A percentile compares a stretch with the other conserved stretches of the same genome.
These are phyloP conservation scores for Neoarthrinium moseri DNA, from an alignment of 2,329 filamentous ascomycete genomes.

Conservation along the genomic window DNA sequence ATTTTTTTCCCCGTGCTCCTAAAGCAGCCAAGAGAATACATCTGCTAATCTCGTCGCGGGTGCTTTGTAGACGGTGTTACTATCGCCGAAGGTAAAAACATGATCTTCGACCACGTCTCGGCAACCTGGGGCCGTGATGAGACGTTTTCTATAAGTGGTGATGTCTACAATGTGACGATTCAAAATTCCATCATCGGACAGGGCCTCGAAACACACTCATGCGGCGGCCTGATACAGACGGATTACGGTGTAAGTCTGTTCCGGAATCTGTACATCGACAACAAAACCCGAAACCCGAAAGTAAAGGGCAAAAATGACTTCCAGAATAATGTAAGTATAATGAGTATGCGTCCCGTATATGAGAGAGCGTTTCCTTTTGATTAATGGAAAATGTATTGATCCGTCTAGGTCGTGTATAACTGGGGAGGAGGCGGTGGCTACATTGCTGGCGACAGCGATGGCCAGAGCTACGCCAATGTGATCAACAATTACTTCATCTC, in stretches of 20 bases:
- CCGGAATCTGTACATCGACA: constrained; percentile 55
- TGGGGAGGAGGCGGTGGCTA: constrained; percentile 54
- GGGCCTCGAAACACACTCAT: constrained; percentile 52
- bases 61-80: constrained; percentile 40
- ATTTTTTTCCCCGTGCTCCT: neutral
- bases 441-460: constrained; percentile 49
- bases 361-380: constrained; percentile 10
- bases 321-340: constrained; percentile 34
- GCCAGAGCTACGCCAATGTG: constrained; percentile 48
- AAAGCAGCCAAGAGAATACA: neutral
- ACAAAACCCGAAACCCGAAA: constrained; percentile 56
- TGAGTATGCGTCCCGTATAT: neutral
- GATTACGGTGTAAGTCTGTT: constrained; percentile 49
- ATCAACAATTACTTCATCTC: constrained; percentile 58
- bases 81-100: constrained; percentile 50
- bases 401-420: constrained; percentile 50
- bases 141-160: constrained; percentile 50
- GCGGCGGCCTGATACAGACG: constrained; percentile 50
- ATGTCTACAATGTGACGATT: constrained; percentile 46
- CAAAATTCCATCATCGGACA: constrained; percentile 54
- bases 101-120: constrained; percentile 57
- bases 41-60: neutral
- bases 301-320: constrained; percentile 58
- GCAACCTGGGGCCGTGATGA: constrained; percentile 56
- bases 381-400: too few species aligned